Evolutionary conservation across 495 filamentous ascomycete genomes (phyloP).

Genomic region (Echria macrotheca): DNA sequence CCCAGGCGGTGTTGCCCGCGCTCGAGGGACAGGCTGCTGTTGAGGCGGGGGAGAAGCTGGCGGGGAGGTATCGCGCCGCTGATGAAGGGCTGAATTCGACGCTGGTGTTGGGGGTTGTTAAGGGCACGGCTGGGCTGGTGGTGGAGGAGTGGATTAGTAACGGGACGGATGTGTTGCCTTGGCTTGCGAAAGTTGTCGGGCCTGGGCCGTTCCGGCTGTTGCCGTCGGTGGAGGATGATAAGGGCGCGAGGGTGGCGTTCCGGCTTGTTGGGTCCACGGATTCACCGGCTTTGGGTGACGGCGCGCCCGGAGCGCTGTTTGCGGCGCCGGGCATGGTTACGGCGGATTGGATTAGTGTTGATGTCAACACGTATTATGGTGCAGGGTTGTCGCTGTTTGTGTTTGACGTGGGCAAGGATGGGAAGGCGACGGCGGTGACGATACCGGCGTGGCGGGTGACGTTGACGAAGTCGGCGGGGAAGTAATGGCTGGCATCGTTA

Average conservation of each 20-base stretch:
- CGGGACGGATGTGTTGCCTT: slow-evolving; percentile 28
- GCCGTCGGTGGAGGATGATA: slow-evolving; percentile 22
- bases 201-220: slow-evolving; percentile 20
- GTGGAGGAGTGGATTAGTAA: slow-evolving; percentile 34
- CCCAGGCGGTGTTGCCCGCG: slow-evolving; percentile 29
- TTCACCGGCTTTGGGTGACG: neutral
- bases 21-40: slow-evolving; percentile 27
- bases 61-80: slow-evolving; percentile 27
- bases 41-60: slow-evolving; percentile 25
- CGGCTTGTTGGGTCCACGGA: slow-evolving; percentile 11
- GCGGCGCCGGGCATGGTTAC: slow-evolving; percentile 12
- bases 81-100: slow-evolving; percentile 24
- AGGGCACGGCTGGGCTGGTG: slow-evolving; percentile 24
- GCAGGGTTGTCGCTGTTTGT: slow-evolving; percentile 28
- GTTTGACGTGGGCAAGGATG: slow-evolving; percentile 30
- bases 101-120: slow-evolving; percentile 24
- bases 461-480: slow-evolving; percentile 13
- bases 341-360: slow-evolving; percentile 18
- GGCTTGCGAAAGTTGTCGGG: neutral
- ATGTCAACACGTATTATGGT: slow-evolving; percentile 24
- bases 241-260: slow-evolving; percentile 29
- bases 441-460: slow-evolving; percentile 20
- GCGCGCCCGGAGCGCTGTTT: slow-evolving; percentile 15
- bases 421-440: slow-evolving; percentile 26
- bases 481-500: neutral